phyloP scores from a whole-genome alignment of 225 moss, liverwort and hornwort species.

The Thuidium tamariscinum region DNA sequence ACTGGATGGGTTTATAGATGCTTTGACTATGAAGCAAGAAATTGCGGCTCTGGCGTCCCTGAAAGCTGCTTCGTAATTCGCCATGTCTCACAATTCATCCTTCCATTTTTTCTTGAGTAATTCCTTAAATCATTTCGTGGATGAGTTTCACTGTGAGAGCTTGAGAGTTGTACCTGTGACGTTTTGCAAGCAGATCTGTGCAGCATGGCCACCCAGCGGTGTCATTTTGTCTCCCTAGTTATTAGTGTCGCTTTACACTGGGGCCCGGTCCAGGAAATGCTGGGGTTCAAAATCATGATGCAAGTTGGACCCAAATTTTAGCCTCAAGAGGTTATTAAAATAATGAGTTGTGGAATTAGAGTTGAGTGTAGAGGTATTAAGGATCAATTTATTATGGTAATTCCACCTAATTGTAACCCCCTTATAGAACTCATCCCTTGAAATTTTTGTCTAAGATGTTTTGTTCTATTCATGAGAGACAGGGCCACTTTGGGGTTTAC shows the following conservation, averaged over 20 bases:
- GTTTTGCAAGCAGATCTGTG: background rate
- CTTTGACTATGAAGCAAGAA: constrained; percentile 81
- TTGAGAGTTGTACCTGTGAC: background rate
- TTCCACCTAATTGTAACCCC: too few relatives aligned
- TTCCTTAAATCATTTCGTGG: background rate
- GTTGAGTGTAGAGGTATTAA: background rate
- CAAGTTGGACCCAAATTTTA: background rate
- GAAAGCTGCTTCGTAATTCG: constrained; percentile 25
- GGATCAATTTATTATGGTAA: background rate
- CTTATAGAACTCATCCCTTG: background rate
- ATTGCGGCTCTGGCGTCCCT: constrained; percentile 73
- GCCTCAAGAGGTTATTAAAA: background rate
- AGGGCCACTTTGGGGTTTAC: background rate
- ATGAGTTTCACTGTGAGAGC: background rate
- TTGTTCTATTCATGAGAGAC: background rate
- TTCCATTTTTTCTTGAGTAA: background rate
- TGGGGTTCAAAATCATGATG: background rate
- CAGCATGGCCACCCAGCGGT: background rate
- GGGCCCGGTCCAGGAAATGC: background rate
- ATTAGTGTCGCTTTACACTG: background rate
- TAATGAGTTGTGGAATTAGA: background rate
- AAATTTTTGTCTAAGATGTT: background rate
- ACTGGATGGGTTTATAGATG: constrained; percentile 82
- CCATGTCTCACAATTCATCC: background rate
- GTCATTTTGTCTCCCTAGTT: background rate